These are phyloP conservation scores for Coemansia sp. DNA, from an alignment of 192 early-diverging fungal species.

Conservation along the genomic window DNA sequence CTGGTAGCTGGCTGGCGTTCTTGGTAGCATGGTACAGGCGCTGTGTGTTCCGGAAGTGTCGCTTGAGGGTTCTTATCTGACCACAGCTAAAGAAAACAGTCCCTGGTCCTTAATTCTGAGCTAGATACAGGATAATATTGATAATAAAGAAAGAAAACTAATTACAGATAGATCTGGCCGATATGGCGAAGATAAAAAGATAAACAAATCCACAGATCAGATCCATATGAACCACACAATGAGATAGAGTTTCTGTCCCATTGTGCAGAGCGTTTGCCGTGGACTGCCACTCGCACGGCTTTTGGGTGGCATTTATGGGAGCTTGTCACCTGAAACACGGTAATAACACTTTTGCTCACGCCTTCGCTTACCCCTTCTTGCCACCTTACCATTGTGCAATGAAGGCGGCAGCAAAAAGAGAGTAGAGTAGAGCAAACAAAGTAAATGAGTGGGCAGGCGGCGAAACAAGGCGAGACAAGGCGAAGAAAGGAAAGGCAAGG, in stretches of 20 bases:
- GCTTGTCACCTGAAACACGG: too few relatives aligned
- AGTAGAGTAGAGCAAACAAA: too few relatives aligned
- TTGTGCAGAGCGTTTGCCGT: neutral
- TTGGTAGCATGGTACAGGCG: neutral
- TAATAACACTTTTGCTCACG: too few relatives aligned
- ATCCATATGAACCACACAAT: neutral
- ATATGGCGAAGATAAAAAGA: neutral
- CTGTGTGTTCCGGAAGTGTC: too few relatives aligned
- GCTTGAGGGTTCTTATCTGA: too few relatives aligned
- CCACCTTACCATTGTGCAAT: too few relatives aligned
- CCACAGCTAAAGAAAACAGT: neutral
- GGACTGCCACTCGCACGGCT: neutral
- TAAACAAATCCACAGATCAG: neutral
- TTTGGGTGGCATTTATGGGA: neutral
- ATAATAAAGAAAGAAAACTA: neutral
- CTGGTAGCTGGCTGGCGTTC: neutral
- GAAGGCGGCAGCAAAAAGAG: too few relatives aligned
- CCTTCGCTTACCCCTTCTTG: too few relatives aligned
- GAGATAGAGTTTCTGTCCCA: neutral
- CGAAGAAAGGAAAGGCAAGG: neutral
- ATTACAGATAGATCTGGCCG: neutral
- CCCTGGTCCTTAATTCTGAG: neutral
- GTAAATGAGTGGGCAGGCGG: too few relatives aligned
- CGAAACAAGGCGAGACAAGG: neutral
- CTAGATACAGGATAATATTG: neutral